These are phyloP conservation scores for Aegilops longissima DNA, from an alignment of 176 grass and related monocot species.

Conservation along the genomic window DNA sequence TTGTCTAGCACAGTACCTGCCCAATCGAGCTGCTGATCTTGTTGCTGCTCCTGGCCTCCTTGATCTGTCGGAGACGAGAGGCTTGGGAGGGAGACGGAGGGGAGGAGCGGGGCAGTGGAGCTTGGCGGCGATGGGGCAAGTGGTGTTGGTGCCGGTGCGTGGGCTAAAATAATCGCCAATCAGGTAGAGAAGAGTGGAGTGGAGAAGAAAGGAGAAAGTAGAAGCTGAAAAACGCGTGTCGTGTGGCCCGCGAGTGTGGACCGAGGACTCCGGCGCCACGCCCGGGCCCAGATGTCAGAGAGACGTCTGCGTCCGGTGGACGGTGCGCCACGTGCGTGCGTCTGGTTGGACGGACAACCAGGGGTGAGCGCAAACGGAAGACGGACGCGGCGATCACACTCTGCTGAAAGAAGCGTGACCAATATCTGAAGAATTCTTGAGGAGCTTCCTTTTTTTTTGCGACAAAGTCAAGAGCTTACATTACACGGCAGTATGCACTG, in stretches of 20 bases:
- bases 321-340: not conserved
- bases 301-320: not conserved
- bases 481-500: not conserved
- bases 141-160: conserved; percentile 1
- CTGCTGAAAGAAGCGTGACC: not conserved
- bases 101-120: not conserved
- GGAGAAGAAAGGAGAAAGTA: not conserved
- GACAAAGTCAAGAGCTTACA: too few species aligned
- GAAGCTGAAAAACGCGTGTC: conserved; percentile 13
- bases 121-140: not conserved
- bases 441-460: too few species aligned
- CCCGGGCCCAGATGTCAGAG: not conserved
- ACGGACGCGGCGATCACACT: not conserved
- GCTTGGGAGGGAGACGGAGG: not conserved
- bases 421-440: not conserved
- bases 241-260: not conserved
- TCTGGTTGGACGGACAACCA: not conserved
- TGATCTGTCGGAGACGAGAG: not conserved
- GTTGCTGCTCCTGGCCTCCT: not conserved
- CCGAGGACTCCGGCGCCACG: not conserved
- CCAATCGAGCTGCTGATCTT: not conserved
- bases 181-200: not conserved
- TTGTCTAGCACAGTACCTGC: not conserved
- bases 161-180: not conserved
- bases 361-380: not conserved